Percentiles rank a stretch among this genome's conserved stretches.
Evolutionary conservation across 2,329 filamentous ascomycete genomes (phyloP).

Genomic region (Aspergillus fructus): DNA sequence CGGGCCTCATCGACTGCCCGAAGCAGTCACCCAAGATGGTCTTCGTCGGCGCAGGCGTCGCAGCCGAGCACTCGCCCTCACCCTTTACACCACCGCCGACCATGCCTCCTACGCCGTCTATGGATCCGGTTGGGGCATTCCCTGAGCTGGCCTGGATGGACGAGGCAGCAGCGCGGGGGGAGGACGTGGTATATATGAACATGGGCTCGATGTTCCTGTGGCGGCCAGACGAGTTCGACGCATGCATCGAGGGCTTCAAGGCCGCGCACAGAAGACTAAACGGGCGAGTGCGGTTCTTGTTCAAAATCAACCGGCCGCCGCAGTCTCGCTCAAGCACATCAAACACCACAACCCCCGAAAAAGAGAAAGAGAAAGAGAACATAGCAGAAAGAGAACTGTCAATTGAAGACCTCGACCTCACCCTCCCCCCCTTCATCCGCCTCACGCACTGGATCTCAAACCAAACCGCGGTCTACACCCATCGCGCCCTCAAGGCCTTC

Average conservation of each 20-base stretch:
- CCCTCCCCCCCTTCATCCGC: neutral
- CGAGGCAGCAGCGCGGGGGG: neutral
- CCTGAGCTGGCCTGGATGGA: neutral
- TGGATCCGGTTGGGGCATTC: neutral
- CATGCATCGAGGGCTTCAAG: neutral
- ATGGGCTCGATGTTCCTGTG: neutral
- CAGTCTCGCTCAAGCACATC: neutral
- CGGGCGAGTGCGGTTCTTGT: neutral
- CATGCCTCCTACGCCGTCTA: too few relatives aligned
- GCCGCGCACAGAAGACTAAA: neutral
- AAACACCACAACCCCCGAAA: neutral
- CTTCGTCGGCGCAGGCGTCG: neutral
- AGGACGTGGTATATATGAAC: neutral
- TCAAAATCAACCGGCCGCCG: neutral
- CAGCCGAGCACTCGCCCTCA: neutral
- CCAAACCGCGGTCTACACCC: neutral
- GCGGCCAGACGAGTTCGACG: neutral
- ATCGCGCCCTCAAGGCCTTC: neutral
- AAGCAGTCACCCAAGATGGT: neutral
- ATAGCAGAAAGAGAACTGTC: neutral
- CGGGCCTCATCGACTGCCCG: neutral
- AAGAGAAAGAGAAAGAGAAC: neutral
- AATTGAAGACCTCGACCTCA: neutral
- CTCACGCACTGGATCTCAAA: neutral
- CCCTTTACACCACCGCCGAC: neutral